phyloP scores from a whole-genome alignment of 352 stramenopile species.

The Globisporangium paroecandrum region DNA sequence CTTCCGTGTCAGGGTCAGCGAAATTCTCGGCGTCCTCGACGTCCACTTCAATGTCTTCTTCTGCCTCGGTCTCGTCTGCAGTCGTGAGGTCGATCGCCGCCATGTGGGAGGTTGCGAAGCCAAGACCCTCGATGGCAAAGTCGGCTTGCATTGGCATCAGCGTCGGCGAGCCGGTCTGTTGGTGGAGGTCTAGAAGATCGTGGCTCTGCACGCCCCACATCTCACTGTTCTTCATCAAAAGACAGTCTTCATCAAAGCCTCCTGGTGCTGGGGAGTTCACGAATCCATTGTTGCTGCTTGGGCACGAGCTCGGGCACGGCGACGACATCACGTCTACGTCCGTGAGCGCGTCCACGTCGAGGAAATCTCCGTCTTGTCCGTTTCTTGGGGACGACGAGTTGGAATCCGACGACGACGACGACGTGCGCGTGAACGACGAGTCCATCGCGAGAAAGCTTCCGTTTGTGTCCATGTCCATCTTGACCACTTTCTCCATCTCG shows the following conservation, averaged over 20 bases:
- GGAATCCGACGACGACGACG: slow-evolving; percentile 10
- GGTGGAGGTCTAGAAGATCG: too few relatives aligned
- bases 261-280: slow-evolving; percentile 24
- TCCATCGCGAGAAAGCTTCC: slow-evolving; percentile 8
- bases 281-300: slow-evolving; percentile 23
- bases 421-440: slow-evolving; percentile 5
- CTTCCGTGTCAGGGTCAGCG: slow-evolving; percentile 7
- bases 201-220: slow-evolving; percentile 9
- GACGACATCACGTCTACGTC: slow-evolving; percentile 46
- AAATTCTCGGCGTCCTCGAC: slow-evolving; percentile 12
- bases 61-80: slow-evolving; percentile 26
- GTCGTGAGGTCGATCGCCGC: slow-evolving; percentile 29
- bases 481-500: slow-evolving; percentile 51
- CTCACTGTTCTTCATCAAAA: slow-evolving; percentile 13
- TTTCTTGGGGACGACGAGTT: slow-evolving; percentile 14
- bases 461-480: slow-evolving; percentile 30
- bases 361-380: slow-evolving; percentile 22
- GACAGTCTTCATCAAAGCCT: slow-evolving; percentile 35
- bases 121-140: not conserved
- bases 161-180: too few relatives aligned
- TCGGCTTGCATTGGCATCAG: slow-evolving; percentile 3
- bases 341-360: slow-evolving; percentile 42
- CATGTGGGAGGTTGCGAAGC: slow-evolving; percentile 9
- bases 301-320: slow-evolving; percentile 44
- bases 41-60: slow-evolving; percentile 25